Evolutionary conservation across 148 eudicot genomes (phyloP), one percentile per base, ranked within the genome.

Genomic region (Vaccinium vitisidaea): DNA sequence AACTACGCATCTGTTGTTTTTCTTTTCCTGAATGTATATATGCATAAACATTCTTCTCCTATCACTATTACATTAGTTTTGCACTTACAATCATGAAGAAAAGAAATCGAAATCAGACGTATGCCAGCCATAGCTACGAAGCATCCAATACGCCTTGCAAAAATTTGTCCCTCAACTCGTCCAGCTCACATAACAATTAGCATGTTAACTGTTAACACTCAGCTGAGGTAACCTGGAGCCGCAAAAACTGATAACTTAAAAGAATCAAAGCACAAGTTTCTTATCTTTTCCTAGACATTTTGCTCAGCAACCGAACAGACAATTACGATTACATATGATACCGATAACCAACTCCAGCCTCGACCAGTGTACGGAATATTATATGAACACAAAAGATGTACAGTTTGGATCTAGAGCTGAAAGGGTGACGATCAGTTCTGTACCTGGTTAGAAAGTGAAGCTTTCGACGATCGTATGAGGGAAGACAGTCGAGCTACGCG

Each of bases 371-470:
- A 58, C 2, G 63, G 15, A 58, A 58, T 43, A 58, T 18, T 5
- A 14, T 58, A 58, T 4, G 15, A 58, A 15, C 18, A 58, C 1
- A 50, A 48, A 23, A 4, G 48, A 32, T 11, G 46, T 30, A 30
- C 55, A 9, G 13, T 5, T 36, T 32, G 80, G 36, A 77, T 77
- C 32, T 23, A 48, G 50, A 50, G 59, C 80, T 52, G 59, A 50
- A 11, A 13, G 58, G 11, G 19, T 1, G 13, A 8, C 49, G 48
- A 85, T 85, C 55, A 23, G 48, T 61, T 59, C 48, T 13, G 39
- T 85, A 87, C 90, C 87, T 87, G 93, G 71, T 87, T 81, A 75
- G 82, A 83, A 58, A 56, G 46, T 75, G 86, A 84, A 9, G 84
- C 54, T 85, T 79, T 88, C 54, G 87, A 86, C 15, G 86, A 84